Evolutionary conservation across 495 filamentous ascomycete genomes (phyloP).

Genomic region (Xylaria flabelliformis): DNA sequence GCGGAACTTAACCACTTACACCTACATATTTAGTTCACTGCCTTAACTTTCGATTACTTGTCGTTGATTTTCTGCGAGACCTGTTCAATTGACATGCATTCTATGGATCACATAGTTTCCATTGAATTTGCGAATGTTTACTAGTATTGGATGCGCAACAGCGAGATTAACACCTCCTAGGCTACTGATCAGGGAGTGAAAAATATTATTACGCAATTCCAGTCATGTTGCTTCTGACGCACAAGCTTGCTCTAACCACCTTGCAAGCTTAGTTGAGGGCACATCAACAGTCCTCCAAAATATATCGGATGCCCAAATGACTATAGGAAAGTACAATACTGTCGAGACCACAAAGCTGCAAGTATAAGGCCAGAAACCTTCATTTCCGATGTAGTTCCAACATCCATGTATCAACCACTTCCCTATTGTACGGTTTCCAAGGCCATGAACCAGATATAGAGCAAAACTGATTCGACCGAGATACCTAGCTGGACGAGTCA

Average conservation of each 20-base stretch:
- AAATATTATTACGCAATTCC: background rate
- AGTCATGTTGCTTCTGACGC: slow-evolving; percentile 13
- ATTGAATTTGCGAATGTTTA: too few relatives aligned
- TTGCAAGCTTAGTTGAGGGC: slow-evolving; percentile 61
- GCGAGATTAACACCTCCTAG: too few relatives aligned
- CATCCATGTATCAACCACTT: slow-evolving; percentile 60
- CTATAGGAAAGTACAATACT: slow-evolving; percentile 54
- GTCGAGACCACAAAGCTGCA: slow-evolving; percentile 56
- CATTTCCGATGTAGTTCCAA: slow-evolving; percentile 60
- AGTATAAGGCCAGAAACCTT: slow-evolving; percentile 55
- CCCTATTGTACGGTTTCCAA: slow-evolving; percentile 59
- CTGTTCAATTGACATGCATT: too few relatives aligned
- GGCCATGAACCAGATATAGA: slow-evolving; percentile 64
- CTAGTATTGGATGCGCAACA: too few relatives aligned
- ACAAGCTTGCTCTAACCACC: slow-evolving; percentile 55
- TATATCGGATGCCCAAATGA: slow-evolving; percentile 63
- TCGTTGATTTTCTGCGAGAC: too few relatives aligned
- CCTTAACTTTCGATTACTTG: too few relatives aligned
- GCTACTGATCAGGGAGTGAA: too few relatives aligned
- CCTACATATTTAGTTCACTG: too few relatives aligned
- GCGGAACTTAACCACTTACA: too few relatives aligned
- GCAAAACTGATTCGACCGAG: slow-evolving; percentile 63
- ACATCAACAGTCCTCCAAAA: slow-evolving; percentile 64
- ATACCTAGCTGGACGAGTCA: slow-evolving; percentile 59
- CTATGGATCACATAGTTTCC: too few relatives aligned